Evolutionary conservation across 192 early-diverging fungal species (phyloP), one percentile per base, ranked within the genome.

Genomic region (Kappamyces sp.): DNA sequence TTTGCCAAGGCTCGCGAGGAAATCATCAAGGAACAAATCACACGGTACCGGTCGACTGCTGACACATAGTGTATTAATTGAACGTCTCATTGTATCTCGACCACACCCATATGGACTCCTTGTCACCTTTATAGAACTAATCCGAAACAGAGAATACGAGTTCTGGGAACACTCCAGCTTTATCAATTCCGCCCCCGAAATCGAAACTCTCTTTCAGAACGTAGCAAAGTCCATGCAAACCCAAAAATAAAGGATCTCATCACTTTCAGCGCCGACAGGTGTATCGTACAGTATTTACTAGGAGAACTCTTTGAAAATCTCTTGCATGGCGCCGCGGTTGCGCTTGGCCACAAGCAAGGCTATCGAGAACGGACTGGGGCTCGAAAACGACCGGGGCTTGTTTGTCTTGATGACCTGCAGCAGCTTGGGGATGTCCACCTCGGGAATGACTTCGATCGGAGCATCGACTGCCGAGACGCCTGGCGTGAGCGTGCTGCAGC

Each of bases 71-170:
- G 96, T 96, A 6, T 74, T 98, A 49, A 74, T 96, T 55, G 96
- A 98, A 76, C 82, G 96, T 35, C 75, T 96, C 37, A 87, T 98
- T 66, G 96, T 93, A 8, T 96, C 93, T 74, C 77, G 94, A 45
- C 96, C 96, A 22, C 92, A 96, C 73, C 96, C 96, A 47, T 96
- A 94, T 87, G 96, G 96, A 9, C 77, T 98, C 58, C 74, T 98
- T 59, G 90, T 96, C 14, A 96, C 96, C 29, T 92, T 98, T 64
- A 98, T 96, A 53, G 96, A 98, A 69, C 69, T 98, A 62, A 89
- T 98, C 70, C 88, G 90, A 61, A 94, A 96, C 67, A 88, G 88
- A 45, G 77, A 76, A 49, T 89, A 82, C 66, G 75, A 79, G 42
- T 87, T 89, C 73, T 89, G 88, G 88, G 78, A 69, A 53, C 85